A percentile compares a stretch with the other conserved stretches of the same genome.
These are phyloP conservation scores for Hypoxylon fuscum DNA, from an alignment of 495 filamentous ascomycete genomes.

Conservation along the genomic window DNA sequence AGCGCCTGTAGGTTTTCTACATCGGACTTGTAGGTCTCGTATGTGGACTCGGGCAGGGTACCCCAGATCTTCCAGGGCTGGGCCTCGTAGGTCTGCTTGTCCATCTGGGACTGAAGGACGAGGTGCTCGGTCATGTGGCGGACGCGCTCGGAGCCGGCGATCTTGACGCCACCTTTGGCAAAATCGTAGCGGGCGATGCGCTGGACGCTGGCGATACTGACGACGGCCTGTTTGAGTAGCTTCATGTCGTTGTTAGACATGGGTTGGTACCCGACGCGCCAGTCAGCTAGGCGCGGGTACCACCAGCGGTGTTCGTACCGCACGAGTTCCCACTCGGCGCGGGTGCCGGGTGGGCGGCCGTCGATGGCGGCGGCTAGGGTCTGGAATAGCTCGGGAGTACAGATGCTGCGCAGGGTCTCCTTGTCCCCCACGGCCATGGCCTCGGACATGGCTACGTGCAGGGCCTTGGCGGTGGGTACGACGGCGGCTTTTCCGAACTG, in stretches of 20 bases:
- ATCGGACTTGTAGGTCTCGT: slow-evolving; percentile 52
- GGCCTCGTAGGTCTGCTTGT: slow-evolving; percentile 59
- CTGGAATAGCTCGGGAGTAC: slow-evolving; percentile 66
- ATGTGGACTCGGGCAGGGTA: slow-evolving; percentile 66
- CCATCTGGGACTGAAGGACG: slow-evolving; percentile 71
- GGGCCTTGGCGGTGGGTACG: slow-evolving; percentile 60
- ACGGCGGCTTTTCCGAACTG: slow-evolving; percentile 53
- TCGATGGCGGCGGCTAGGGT: slow-evolving; percentile 66
- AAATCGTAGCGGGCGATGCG: slow-evolving; percentile 56
- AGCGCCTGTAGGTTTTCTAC: slow-evolving; percentile 10
- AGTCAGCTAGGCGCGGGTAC: slow-evolving; percentile 67
- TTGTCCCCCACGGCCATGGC: slow-evolving; percentile 75
- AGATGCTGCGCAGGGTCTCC: slow-evolving; percentile 63
- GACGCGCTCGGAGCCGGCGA: slow-evolving; percentile 61
- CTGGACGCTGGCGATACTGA: slow-evolving; percentile 76
- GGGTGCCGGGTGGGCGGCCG: slow-evolving; percentile 56
- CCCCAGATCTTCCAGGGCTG: slow-evolving; percentile 82
- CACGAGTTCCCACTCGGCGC: slow-evolving; percentile 72
- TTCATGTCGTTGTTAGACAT: slow-evolving; percentile 38
- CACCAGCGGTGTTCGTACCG: slow-evolving; percentile 58
- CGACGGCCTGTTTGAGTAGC: slow-evolving; percentile 73
- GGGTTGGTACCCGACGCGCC: slow-evolving; percentile 63
- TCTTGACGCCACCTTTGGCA: slow-evolving; percentile 37
- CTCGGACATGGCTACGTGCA: slow-evolving; percentile 76
- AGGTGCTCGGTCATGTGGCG: slow-evolving; percentile 78